Base-by-base conservation (phyloP, 2,329 filamentous ascomycete species). In the Stachybotrys echinatus region DNA sequence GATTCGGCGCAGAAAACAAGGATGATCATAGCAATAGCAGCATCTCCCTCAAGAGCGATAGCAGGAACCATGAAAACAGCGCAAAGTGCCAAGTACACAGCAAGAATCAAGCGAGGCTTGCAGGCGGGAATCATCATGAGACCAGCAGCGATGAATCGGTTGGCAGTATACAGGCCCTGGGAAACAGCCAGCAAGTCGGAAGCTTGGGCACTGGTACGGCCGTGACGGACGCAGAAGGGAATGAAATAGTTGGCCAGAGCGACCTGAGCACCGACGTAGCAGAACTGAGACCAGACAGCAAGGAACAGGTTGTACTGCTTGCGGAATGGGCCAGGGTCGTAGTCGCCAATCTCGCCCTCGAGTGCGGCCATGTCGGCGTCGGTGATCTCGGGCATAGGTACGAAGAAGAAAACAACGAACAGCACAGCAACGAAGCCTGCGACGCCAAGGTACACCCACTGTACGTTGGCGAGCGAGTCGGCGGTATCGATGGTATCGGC, bases 381-480 rank as follows among this genome's bases (percentile, higher is more conserved):
- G 2, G 81, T 84, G 56, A 84, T 78, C 57, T 74, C 71, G 12
- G 71, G 71, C 53, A 74, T 67, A 8, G 67, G 66, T 12, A 73
- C 74, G 50, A 84, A 73, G 61, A 77, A 82, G 63, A 85, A 85
- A 10, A 84, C 70, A 2, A 74, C 66, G 1, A 80, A 75, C 1
- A 85, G 71, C 10, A 77, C 50, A 53, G 75, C 77, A 22, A 83
- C 80, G 51, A 85, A 85, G 54, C 71, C 70, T 3, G 81, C 82
- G 27, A 85, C 81, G 5, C 77, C 81, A 3, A 85, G 72, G 57
- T 86, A 86, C 2, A 80, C 76, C 79, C 80, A 85, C 61, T 85
- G 82, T 8, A 85, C 81, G 48, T 79, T 84, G 55, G 72, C 67
- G 48, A 85, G 63, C 3, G 75, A 73, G n/a, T 74, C 63, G 10